Evolutionary conservation across 2,329 filamentous ascomycete genomes (phyloP).

Genomic region (Arthrinium phaeospermum): DNA sequence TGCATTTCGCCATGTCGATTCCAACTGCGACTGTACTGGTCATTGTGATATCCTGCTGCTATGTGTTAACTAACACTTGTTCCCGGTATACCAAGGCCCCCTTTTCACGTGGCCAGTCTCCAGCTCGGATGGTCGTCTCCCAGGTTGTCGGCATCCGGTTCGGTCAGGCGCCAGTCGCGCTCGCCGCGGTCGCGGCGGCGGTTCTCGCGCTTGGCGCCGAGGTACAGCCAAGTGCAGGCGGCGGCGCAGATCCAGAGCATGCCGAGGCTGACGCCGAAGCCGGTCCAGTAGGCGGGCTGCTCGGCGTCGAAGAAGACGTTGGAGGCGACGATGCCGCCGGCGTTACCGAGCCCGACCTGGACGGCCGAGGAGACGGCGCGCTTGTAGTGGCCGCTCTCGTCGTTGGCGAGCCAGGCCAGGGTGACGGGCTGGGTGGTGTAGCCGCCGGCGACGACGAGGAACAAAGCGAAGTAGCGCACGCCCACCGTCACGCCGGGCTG

Average conservation of each 20-base stretch:
- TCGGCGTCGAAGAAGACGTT: constrained; percentile 44
- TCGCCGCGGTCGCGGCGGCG: constrained; percentile 52
- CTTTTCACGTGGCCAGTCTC: constrained; percentile 22
- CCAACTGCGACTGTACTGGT: not conserved
- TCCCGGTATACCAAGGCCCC: not conserved
- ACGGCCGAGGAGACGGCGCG: constrained; percentile 53
- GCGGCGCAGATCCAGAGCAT: constrained; percentile 42
- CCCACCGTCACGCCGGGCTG: constrained; percentile 24
- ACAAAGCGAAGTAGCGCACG: constrained; percentile 43
- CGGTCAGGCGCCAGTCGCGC: constrained; percentile 48
- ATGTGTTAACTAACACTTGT: not conserved
- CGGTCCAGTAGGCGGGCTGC: constrained; percentile 42
- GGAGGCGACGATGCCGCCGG: constrained; percentile 43
- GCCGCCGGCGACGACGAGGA: constrained; percentile 42
- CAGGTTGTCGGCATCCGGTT: constrained; percentile 48
- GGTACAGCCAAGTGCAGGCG: constrained; percentile 31
- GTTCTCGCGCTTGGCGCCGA: constrained; percentile 52
- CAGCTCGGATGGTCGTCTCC: constrained; percentile 54
- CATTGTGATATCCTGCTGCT: not conserved
- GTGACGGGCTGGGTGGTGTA: constrained; percentile 41
- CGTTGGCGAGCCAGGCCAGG: constrained; percentile 58
- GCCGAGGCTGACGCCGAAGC: constrained; percentile 41
- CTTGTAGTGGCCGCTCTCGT: constrained; percentile 58
- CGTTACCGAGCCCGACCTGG: constrained; percentile 57
- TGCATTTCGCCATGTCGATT: not conserved